A percentile compares a stretch with the other conserved stretches of the same genome.
Evolutionary conservation across 2,329 filamentous ascomycete species (phyloP).

Genomic region (Cladophialophora immunda): DNA sequence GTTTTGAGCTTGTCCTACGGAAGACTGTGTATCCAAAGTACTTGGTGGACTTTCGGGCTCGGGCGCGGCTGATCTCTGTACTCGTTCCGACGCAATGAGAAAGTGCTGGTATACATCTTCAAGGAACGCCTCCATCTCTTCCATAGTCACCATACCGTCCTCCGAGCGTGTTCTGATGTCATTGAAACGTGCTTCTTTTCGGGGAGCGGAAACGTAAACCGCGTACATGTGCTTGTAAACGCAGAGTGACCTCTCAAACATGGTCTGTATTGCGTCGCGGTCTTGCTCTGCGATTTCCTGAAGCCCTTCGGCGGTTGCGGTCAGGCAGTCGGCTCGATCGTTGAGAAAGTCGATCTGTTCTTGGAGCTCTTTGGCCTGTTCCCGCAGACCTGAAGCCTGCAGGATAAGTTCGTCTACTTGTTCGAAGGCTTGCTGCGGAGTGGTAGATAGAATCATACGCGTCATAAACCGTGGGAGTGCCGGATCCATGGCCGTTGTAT

Average conservation of each 20-base stretch:
- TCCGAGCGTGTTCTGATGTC: conserved; percentile 23
- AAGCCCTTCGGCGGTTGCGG: conserved; percentile 24
- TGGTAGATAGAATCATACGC: conserved; percentile 18
- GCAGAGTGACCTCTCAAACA: conserved; percentile 17
- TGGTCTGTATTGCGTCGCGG: conserved; percentile 22
- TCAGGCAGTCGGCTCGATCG: conserved; percentile 23
- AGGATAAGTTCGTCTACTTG: conserved; percentile 24
- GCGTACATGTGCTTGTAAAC: conserved; percentile 7
- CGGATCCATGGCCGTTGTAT: conserved; percentile 18
- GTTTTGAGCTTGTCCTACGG: neutral
- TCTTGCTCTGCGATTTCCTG: conserved; percentile 26
- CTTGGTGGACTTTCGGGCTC: conserved; percentile 25
- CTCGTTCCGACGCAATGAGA: neutral
- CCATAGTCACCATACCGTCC: conserved; percentile 27
- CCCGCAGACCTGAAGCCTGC: conserved; percentile 23
- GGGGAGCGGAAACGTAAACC: conserved; percentile 9
- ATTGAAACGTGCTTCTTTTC: conserved; percentile 17
- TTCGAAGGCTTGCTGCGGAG: conserved; percentile 26
- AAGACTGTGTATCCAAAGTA: neutral
- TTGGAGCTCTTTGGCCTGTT: conserved; percentile 18
- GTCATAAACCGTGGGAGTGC: conserved; percentile 21
- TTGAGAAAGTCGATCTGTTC: conserved; percentile 18
- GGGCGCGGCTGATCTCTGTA: conserved; percentile 19
- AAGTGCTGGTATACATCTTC: conserved; percentile 13
- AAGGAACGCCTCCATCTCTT: conserved; percentile 21